Percentiles rank a stretch among this genome's conserved stretches.
Evolutionary conservation across 1,139 yeast species (phyloP).

Genomic region (Nakaseomyces kungkrabaensis): DNA sequence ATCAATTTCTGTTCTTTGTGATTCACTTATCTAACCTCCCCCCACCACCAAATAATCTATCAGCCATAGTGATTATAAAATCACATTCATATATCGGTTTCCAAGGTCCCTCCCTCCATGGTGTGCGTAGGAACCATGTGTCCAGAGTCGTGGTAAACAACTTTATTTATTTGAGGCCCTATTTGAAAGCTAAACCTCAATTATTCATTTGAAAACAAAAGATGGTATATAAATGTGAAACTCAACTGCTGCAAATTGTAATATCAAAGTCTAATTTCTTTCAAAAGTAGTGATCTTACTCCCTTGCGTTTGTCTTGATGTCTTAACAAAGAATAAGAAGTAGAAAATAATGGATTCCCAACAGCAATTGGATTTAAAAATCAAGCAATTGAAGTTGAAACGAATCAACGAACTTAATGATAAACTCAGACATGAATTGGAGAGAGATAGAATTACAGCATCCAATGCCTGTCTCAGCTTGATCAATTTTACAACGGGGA

Average conservation of each 20-base stretch:
- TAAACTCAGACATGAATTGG: constrained; percentile 44
- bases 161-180: neutral
- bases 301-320: no score
- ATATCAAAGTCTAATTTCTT: neutral
- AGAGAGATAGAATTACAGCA: constrained; percentile 54
- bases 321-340: no score
- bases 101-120: no score
- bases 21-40: no score
- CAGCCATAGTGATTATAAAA: no score
- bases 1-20: neutral
- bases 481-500: constrained; percentile 37
- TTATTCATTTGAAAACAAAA: no score
- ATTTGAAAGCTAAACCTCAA: no score
- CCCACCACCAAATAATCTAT: no score
- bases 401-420: constrained; percentile 53
- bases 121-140: no score
- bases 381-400: constrained; percentile 43
- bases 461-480: constrained; percentile 51
- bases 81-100: no score
- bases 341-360: constrained; percentile 5
- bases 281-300: no score
- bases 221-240: no score
- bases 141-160: neutral
- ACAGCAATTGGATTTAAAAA: constrained; percentile 22
- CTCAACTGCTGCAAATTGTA: neutral